phyloP scores from a whole-genome alignment of 1,284 basidiomycete genomes.

The Clitocybe nebularis region DNA sequence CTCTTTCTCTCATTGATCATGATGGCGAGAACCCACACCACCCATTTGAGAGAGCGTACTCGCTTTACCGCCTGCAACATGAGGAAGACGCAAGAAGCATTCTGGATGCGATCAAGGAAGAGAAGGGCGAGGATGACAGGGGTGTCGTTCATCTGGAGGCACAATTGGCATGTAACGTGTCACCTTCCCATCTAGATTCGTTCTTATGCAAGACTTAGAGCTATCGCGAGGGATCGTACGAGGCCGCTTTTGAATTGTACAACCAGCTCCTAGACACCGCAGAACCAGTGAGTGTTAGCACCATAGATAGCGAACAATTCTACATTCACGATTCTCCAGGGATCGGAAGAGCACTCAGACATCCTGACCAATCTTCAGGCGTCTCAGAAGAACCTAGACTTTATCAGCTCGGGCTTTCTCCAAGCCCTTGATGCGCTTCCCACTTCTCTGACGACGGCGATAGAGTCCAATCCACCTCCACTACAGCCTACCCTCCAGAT shows the following conservation, averaged over 20 bases:
- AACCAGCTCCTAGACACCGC: constrained; percentile 73
- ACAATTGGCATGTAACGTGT: constrained; percentile 71
- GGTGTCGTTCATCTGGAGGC: constrained; percentile 79
- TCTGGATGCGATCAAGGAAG: constrained; percentile 46
- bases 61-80: constrained; percentile 74
- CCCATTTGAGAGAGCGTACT: constrained; percentile 75
- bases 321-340: constrained; percentile 35
- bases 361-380: constrained; percentile 80
- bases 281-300: constrained; percentile 63
- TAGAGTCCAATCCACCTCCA: constrained; percentile 58
- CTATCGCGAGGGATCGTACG: constrained; percentile 76
- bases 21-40: constrained; percentile 26
- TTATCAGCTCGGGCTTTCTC: constrained; percentile 69
- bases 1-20: constrained; percentile 49
- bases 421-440: constrained; percentile 59
- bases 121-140: constrained; percentile 45
- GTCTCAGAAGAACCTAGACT: constrained; percentile 75
- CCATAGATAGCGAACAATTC: constrained; percentile 2
- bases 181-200: constrained; percentile 1
- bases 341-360: constrained; percentile 84
- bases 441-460: constrained; percentile 40
- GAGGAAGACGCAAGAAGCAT: constrained; percentile 62
- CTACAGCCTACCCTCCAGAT: constrained; percentile 30
- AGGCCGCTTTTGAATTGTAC: constrained; percentile 70
- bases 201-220: constrained; percentile 37